Percentiles rank a stretch among this genome's conserved stretches.
phyloP scores from a whole-genome alignment of 2,329 filamentous ascomycete genomes.

The Uncinocarpus reesii region DNA sequence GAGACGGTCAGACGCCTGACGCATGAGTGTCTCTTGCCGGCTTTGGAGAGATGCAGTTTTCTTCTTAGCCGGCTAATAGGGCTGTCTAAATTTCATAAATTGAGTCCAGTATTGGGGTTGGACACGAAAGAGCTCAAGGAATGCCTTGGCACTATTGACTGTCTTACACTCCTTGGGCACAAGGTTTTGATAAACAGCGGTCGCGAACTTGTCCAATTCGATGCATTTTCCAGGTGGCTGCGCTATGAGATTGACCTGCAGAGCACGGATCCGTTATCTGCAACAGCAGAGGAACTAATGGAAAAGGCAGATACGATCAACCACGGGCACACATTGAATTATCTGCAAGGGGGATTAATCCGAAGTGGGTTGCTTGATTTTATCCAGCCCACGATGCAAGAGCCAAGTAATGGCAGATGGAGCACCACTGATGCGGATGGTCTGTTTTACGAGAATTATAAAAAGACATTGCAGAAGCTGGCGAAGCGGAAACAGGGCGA shows the following conservation, averaged over 20 bases:
- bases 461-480: constrained; percentile 43
- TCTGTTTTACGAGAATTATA: constrained; percentile 39
- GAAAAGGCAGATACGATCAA: constrained; percentile 72
- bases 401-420: constrained; percentile 39
- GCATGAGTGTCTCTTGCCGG: constrained; percentile 81
- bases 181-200: constrained; percentile 60
- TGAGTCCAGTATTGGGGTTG: constrained; percentile 56
- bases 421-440: constrained; percentile 28
- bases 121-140: constrained; percentile 51
- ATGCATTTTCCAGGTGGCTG: constrained; percentile 72
- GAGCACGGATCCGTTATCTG: constrained; percentile 50
- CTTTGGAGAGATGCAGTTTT: constrained; percentile 70
- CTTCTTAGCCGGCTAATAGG: constrained; percentile 75
- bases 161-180: constrained; percentile 64
- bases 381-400: constrained; percentile 32
- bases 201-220: constrained; percentile 68
- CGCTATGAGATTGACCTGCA: constrained; percentile 71
- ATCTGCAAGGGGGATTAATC: constrained; percentile 62
- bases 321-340: constrained; percentile 59
- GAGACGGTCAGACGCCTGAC: constrained; percentile 65
- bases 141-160: constrained; percentile 58
- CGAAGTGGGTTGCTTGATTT: constrained; percentile 56
- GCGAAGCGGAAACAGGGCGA: constrained; percentile 40
- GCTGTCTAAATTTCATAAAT: constrained; percentile 67
- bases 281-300: constrained; percentile 56